phyloP scores from a whole-genome alignment of 2,329 filamentous ascomycete genomes.

The Gaeumannomyces sp. region DNA sequence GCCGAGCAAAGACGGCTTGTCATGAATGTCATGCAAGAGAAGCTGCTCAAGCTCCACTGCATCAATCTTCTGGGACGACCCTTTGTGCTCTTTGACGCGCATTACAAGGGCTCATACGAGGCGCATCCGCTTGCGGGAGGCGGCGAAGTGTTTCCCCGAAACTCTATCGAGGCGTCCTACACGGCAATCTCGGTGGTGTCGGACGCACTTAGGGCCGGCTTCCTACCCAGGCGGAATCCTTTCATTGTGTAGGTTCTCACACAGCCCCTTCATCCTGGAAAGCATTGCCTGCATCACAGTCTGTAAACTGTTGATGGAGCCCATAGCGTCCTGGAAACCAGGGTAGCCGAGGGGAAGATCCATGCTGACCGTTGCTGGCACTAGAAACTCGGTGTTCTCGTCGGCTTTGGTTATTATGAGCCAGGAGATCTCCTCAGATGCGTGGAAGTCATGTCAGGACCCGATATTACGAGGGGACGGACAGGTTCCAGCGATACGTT shows the following conservation, averaged over 20 bases:
- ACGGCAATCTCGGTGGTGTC: constrained; percentile 43
- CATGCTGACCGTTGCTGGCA: background rate
- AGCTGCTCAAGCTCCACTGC: constrained; percentile 56
- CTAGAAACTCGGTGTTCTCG: constrained; percentile 51
- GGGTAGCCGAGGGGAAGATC: background rate
- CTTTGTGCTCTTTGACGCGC: constrained; percentile 55
- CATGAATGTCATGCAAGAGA: constrained; percentile 55
- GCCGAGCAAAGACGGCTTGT: constrained; percentile 16
- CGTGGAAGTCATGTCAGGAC: constrained; percentile 2
- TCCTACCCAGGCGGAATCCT: constrained; percentile 46
- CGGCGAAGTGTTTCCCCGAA: constrained; percentile 4
- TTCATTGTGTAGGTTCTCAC: constrained; percentile 45
- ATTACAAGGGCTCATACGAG: constrained; percentile 23
- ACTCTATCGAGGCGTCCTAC: constrained; percentile 37
- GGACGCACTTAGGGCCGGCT: constrained; percentile 34
- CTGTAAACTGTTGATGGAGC: background rate
- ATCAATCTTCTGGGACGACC: constrained; percentile 58
- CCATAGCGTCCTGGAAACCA: no score
- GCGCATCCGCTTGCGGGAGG: constrained; percentile 24
- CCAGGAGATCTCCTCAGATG: constrained; percentile 33
- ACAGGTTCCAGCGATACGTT: constrained; percentile 3
- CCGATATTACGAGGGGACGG: constrained; percentile 6
- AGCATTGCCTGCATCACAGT: no score
- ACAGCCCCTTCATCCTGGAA: background rate
- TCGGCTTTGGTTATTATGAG: constrained; percentile 48